phyloP scores from a whole-genome alignment of 805 yeast species.

The Myxozyma sirexii region DNA sequence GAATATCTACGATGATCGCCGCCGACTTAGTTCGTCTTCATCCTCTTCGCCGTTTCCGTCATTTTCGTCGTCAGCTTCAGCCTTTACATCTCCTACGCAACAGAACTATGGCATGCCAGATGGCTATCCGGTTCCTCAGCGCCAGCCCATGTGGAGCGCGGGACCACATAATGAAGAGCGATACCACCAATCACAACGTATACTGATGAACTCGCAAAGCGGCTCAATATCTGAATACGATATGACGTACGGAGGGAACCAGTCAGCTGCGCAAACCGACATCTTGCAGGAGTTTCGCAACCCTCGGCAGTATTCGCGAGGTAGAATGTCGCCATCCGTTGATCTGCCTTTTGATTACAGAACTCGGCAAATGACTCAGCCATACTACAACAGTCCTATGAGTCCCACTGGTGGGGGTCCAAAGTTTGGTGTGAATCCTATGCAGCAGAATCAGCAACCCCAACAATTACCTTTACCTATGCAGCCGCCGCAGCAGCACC shows the following conservation, averaged over 20 bases:
- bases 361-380: slow-evolving; percentile 7
- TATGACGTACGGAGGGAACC: not conserved
- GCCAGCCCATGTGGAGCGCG: slow-evolving; percentile 22
- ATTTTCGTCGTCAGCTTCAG: slow-evolving; percentile 7
- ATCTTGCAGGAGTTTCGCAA: slow-evolving; percentile 23
- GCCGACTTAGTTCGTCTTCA: slow-evolving; percentile 10
- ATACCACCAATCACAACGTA: slow-evolving; percentile 7
- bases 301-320: slow-evolving; percentile 16
- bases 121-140: slow-evolving; percentile 7
- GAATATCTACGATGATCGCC: slow-evolving; percentile 32
- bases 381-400: slow-evolving; percentile 10
- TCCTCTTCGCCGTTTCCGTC: slow-evolving; percentile 13
- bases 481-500: slow-evolving; percentile 2
- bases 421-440: not conserved
- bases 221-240: slow-evolving; percentile 11
- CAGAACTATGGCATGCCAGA: slow-evolving; percentile 6
- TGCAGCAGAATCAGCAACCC: slow-evolving; percentile 3
- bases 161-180: slow-evolving; percentile 9
- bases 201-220: slow-evolving; percentile 9
- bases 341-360: slow-evolving; percentile 16
- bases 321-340: slow-evolving; percentile 13
- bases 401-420: slow-evolving; percentile 1
- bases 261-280: slow-evolving; percentile 9
- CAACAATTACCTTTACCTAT: not conserved
- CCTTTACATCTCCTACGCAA: slow-evolving; percentile 9